Evolutionary conservation across 805 yeast species (phyloP), one percentile per base, ranked within the genome.

Genomic region (Pichia thaimueangensis): DNA sequence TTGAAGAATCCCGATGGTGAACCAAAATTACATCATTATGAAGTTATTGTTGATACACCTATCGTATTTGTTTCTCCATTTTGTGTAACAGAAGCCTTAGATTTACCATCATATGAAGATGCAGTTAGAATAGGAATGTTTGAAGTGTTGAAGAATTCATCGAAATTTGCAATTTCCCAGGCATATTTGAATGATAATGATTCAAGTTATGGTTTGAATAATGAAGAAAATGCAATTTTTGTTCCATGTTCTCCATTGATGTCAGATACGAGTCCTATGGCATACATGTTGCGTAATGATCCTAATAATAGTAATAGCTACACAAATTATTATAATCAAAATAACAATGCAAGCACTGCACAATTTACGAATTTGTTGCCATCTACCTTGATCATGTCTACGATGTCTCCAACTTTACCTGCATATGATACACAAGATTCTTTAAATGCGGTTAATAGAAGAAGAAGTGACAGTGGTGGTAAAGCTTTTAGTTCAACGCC

Each of bases 41-140:
- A 84, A 52, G 89, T 84, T 17, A 76, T 84, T 34, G 82, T 84
- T 30, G 93, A 84, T 55, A 82, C 91, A 0, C 93, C 93, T 0
- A 68, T 84, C 29, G 69, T 73, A 24, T 57, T 77, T 16, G 63
- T 75, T n/a, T 72, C 78, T 11, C 67, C 68, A 28, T 62, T 62
- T 49, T 60, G 56, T 44, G 55, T 50, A 10, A 53, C 50, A 32
- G 58, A 60, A 39, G 30, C 64, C 53, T 28, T 61, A 47, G 46
- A 73, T 57, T 55, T 65, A 63, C 61, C 73, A 59, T 41, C 76
- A 64, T 42, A 65, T 46, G 64, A 63, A 15, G 53, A 53, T 42
- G 65, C 60, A 4, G 59, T 60, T 12, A 53, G 42, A 30, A 39
- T 53, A 3, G 33, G 53, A 3, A 42, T 28, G 19, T 48, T 56